Conservation (phyloP, 192 early-diverging fungal genomes). For the Physocladia obscura region DNA sequence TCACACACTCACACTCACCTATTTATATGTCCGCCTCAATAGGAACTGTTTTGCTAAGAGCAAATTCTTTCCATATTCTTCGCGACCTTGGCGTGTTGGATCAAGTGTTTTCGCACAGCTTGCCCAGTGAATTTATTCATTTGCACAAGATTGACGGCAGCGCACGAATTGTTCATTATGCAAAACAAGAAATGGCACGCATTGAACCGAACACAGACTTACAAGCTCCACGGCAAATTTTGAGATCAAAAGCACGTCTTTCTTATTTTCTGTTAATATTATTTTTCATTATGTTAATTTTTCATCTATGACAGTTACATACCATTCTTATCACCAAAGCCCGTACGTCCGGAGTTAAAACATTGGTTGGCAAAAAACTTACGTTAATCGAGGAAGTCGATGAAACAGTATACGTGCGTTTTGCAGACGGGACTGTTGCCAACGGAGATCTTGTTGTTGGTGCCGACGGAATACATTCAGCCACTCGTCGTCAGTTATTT, state of each 20-base stretch:
- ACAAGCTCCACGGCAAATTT: not conserved
- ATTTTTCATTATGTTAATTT: too few relatives aligned
- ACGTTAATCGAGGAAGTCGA: not conserved
- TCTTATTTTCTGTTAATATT: not conserved
- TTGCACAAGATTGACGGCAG: not conserved
- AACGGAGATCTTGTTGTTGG: slow-evolving; percentile 15
- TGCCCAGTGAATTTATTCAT: not conserved
- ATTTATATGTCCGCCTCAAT: too few relatives aligned
- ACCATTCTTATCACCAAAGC: not conserved
- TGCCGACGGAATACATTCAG: slow-evolving; percentile 17
- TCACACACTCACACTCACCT: too few relatives aligned
- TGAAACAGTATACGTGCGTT: not conserved
- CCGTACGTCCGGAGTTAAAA: not conserved
- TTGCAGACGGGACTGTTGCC: slow-evolving; percentile 1
- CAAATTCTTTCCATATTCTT: slow-evolving; percentile 21
- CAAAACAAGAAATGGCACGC: not conserved
- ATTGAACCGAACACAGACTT: not conserved
- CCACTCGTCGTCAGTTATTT: slow-evolving; percentile 20
- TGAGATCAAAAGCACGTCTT: not conserved
- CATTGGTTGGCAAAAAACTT: slow-evolving; percentile 1
- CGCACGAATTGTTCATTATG: not conserved
- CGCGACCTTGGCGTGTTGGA: slow-evolving; percentile 16
- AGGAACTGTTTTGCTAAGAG: slow-evolving; percentile 6
- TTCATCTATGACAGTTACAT: not conserved
- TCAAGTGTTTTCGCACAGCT: not conserved